These are phyloP conservation scores for Leptoxyphium fumago DNA, from an alignment of 2,329 filamentous ascomycete species.

Conservation along the genomic window DNA sequence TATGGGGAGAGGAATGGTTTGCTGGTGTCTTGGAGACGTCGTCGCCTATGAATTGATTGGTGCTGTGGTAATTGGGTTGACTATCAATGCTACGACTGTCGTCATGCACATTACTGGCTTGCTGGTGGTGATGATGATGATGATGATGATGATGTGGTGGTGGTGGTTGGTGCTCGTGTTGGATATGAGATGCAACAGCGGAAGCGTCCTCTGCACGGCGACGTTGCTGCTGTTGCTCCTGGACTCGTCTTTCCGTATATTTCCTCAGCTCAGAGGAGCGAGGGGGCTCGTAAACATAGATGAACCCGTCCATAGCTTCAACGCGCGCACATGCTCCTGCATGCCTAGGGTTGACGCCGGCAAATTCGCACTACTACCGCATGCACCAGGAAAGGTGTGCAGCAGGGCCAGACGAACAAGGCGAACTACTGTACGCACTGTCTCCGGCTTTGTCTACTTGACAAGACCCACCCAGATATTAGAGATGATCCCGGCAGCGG, in stretches of 20 bases:
- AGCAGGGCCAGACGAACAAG: no score
- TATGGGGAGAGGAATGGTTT: background rate
- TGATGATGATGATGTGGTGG: background rate
- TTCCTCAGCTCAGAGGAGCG: constrained; percentile 7
- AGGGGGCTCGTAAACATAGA: constrained; percentile 9
- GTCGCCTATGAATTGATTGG: background rate
- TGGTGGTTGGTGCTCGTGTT: background rate
- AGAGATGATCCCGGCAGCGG: no score
- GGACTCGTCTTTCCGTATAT: constrained; percentile 7
- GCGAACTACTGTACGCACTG: no score
- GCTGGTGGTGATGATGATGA: background rate
- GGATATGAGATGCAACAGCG: background rate
- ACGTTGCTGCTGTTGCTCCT: background rate
- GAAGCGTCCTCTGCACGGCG: background rate
- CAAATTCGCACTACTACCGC: no score
- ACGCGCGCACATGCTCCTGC: background rate
- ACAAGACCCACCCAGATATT: no score
- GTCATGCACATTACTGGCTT: background rate
- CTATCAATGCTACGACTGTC: background rate
- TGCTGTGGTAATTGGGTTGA: background rate
- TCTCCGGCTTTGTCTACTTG: no score
- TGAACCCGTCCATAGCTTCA: constrained; percentile 3
- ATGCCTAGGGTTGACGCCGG: background rate
- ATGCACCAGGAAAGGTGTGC: no score
- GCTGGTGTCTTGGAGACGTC: background rate